Evolutionary conservation across 208 protist species (phyloP), one percentile per base, ranked within the genome.

Genomic region (Kentomonas sorsogonicus): DNA sequence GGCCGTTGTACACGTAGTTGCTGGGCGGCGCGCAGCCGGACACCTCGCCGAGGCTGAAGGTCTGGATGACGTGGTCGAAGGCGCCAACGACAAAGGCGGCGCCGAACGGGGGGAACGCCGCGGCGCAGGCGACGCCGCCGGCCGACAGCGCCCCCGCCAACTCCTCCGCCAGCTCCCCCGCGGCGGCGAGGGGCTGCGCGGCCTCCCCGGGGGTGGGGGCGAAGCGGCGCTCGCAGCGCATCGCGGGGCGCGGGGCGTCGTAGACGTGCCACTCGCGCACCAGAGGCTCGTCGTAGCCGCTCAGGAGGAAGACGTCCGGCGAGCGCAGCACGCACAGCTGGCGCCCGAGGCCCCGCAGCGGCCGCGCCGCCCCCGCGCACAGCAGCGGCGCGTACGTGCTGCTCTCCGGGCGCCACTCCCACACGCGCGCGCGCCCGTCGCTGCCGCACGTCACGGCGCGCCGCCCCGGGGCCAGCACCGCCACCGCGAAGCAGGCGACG

Each of bases 181-280:
- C n/a, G 22, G 23, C 46, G 20, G 46, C 15, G 16, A 9, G 22
- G 22, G 31, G 3, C 27, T 31, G 26, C 9, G 5, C 31, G 22
- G 20, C 15, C 34, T 6, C 59, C 9, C 39, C 38, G 5, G 73
- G 56, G 36, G 63, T 53, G 47, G 89, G 44, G 9, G 69, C 69
- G 40, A 93, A 89, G 38, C 67, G 72, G 6, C 86, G 71, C 41
- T 74, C 72, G 38, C 74, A 85, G 16, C 79, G 74, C 68, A 90
- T 65, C 26, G 89, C 34, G 33, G 70, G 20, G 63, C 86, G 72
- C 15, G 82, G 77, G 54, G 81, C 71, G 39, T 88, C 79, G 68
- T 90, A 89, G 43, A 93, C 55, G 66, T 93, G 86, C 83, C 86
- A 93, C 72, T 93, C 86, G 60, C 66, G 77, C 58, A 93, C 66